These are phyloP conservation scores for Mycena olivaceomarginata DNA, from an alignment of 768 basidiomycete genomes.

Conservation along the genomic window DNA sequence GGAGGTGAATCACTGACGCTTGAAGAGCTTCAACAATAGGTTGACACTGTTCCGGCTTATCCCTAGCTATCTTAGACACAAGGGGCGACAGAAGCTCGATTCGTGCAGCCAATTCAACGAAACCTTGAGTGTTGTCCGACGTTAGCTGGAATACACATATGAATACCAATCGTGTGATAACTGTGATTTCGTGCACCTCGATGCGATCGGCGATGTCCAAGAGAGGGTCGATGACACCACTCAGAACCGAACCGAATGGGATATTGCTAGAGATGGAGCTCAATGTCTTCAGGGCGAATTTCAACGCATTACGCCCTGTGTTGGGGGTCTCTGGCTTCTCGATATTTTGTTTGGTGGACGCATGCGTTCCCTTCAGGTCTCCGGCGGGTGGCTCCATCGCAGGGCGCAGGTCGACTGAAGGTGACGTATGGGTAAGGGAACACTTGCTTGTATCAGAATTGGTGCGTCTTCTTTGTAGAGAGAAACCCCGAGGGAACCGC, in stretches of 20 bases:
- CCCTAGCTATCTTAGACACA: slow-evolving; percentile 10
- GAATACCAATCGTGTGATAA: neutral
- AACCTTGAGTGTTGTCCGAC: slow-evolving; percentile 16
- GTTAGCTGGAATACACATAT: slow-evolving; percentile 5
- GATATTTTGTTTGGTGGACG: neutral
- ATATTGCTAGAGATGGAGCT: slow-evolving; percentile 18
- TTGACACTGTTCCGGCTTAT: neutral
- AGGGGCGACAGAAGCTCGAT: slow-evolving; percentile 24
- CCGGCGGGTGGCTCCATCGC: too few species aligned
- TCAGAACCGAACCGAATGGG: slow-evolving; percentile 13
- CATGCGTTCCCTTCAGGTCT: too few species aligned
- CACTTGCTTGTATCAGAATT: neutral
- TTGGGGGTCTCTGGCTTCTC: neutral
- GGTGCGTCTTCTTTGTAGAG: too few species aligned
- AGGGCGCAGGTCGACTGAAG: too few species aligned
- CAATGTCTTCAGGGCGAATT: slow-evolving; percentile 20
- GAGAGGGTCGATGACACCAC: slow-evolving; percentile 26
- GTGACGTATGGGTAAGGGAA: too few species aligned
- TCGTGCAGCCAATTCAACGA: slow-evolving; percentile 26
- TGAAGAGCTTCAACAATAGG: neutral
- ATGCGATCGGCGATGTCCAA: slow-evolving; percentile 20
- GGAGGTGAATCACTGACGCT: neutral
- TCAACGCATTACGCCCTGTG: slow-evolving; percentile 10
- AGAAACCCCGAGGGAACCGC: slow-evolving; percentile 3
- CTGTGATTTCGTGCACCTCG: slow-evolving; percentile 10